Evolutionary conservation across 2,329 filamentous ascomycete species (phyloP), one percentile per base, ranked within the genome.

Genomic region (Phaeosphaeria sp.): DNA sequence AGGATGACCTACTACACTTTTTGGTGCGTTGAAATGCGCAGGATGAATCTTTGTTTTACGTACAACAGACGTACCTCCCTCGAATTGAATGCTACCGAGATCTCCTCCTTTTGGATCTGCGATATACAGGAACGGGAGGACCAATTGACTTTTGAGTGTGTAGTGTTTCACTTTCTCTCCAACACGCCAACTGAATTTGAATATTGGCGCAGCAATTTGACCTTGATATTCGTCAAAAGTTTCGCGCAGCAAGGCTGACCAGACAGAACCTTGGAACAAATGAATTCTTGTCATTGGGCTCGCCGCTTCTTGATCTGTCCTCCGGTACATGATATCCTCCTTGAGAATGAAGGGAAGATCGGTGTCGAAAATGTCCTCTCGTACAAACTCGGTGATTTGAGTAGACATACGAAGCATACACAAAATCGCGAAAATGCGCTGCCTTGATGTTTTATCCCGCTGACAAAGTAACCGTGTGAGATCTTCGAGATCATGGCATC

Each of bases 321-420:
- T 21, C 17, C 49, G 9, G 20, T 25, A 44, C 39, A 43, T 24
- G 7, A 18, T 8, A 7, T 44, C 22, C 1, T 30, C 13, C n/a
- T 48, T 20, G 43, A 57, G 49, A 6, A 17, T 25, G 20, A 57
- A 57, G 2, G 55, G 55, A 17, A 57, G 44, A 24, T 57, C 55
- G 18, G 18, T 20, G 40, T 57, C 55, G 24, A 27, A 49, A 17
- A 57, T 20, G 2, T 17, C 33, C 24, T 33, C 33, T 21, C 36
- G 7, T 7, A 53, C 44, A 25, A 57, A 52, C 5, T 42, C 24
- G n/a, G 17, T 21, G 36, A 57, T 53, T 7, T 33, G 15, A 4
- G 17, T 24, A 4, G 46, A 17, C 27, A 48, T 44, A 13, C 49
- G 22, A 11, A 57, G 22, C 49, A 57, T 49, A 17, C 48, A 51